Conservation (phyloP, 1,139 yeast species). For the Hyphopichia buzzinii region DNA sequence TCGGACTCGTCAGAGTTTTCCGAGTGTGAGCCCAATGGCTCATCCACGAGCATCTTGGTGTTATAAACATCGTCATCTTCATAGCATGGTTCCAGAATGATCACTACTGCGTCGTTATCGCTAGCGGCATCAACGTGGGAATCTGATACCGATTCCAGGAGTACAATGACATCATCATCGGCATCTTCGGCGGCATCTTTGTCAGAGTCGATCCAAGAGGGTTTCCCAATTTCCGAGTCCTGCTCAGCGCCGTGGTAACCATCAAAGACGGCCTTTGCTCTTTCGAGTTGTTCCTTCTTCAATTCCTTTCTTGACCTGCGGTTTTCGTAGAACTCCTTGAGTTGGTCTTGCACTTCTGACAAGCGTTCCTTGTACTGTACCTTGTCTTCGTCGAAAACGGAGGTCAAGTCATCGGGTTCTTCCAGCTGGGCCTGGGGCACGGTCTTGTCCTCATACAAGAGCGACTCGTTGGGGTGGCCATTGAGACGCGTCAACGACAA, state of each 20-base stretch:
- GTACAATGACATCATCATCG: background rate
- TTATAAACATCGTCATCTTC: too few relatives aligned
- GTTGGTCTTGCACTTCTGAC: constrained; percentile 1
- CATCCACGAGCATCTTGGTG: too few relatives aligned
- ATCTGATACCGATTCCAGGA: too few relatives aligned
- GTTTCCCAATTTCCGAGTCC: too few relatives aligned
- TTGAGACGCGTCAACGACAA: background rate
- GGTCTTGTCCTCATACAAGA: too few relatives aligned
- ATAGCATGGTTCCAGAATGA: too few relatives aligned
- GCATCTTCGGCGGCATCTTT: background rate
- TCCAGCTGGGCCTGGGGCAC: background rate
- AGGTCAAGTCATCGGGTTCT: background rate
- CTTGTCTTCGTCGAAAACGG: background rate
- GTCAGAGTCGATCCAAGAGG: too few relatives aligned
- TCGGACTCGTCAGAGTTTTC: too few relatives aligned
- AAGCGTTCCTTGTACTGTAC: background rate
- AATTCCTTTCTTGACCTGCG: background rate
- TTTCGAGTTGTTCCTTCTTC: background rate
- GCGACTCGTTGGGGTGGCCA: background rate
- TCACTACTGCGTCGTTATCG: too few relatives aligned
- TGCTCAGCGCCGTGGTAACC: background rate
- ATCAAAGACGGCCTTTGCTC: background rate
- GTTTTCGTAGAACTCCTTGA: background rate
- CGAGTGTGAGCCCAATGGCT: too few relatives aligned
- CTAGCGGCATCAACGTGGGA: too few relatives aligned